Base-by-base conservation (phyloP, 345 rosid genomes). In the Triadica sebifera region DNA sequence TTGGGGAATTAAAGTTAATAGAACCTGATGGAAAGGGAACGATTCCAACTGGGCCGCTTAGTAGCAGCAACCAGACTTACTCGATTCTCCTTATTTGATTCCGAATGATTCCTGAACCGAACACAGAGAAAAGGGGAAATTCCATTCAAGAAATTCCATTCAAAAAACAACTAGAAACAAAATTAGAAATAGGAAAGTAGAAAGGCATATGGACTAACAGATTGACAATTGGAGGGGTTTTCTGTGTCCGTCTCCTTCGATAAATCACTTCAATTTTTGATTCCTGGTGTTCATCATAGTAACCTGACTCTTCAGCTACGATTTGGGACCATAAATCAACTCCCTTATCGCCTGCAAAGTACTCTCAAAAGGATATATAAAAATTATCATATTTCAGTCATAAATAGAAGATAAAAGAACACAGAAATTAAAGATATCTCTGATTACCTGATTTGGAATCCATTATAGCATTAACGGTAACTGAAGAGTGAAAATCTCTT, bases 21-120 rank as follows among this genome's bases (percentile, higher is more conserved):
- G 16, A 34, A 95, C 99, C 98, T 93, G 83, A 88, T 90, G 70
- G 99, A 95, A 74, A 95, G 96, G 1, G 97, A 84, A 57, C 96
- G 94, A 80, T 90, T 84, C 99, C 98, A 91, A 84, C 98, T 95
- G 77, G 86, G 68, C 73, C 98, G 85, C 89, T 88, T 87, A 55
- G 78, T 84, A 41, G 74, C 86, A 51, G 76, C 65, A 25, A 25
- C 90, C 2, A 85, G 82, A 82, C 89, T 86, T 72, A 88, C 74
- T 20, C 93, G 89, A 81, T 67, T 66, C 17, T 67, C 82, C 29
- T 67, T 52, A 63, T 79, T 61, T 15, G 79, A 68, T 52, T 75
- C 77, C 7, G 53, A 70, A 49, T 79, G 74, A 45, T 75, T 71
- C 62, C 85, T 86, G 80, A 20, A 10, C 38, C 22, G 12, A 60